phyloP scores from a whole-genome alignment of 2,329 filamentous ascomycete genomes.

The Microascus cirrosus region DNA sequence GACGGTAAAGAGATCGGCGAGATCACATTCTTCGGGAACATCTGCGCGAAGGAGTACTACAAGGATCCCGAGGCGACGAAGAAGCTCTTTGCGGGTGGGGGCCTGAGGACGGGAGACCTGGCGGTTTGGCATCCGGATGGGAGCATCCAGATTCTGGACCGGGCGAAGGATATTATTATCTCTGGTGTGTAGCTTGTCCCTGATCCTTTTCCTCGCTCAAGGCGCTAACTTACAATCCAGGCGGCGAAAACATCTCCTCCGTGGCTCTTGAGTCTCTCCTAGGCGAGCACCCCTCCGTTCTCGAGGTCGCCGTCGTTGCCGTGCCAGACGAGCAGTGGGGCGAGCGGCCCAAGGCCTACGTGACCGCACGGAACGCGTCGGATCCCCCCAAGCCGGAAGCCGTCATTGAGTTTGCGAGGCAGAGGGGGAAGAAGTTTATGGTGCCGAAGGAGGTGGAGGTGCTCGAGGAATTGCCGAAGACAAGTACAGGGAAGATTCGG shows the following conservation, averaged over 20 bases:
- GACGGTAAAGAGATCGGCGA: slow-evolving; percentile 40
- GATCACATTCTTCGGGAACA: slow-evolving; percentile 80
- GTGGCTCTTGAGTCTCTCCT: slow-evolving; percentile 87
- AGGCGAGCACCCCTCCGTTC: slow-evolving; percentile 73
- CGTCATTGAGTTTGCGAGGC: slow-evolving; percentile 79
- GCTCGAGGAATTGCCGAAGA: slow-evolving; percentile 85
- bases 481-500: slow-evolving; percentile 89
- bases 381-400: slow-evolving; percentile 32
- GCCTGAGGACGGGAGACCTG: slow-evolving; percentile 79
- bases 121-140: slow-evolving; percentile 91
- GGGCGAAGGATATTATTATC: slow-evolving; percentile 97
- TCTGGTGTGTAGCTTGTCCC: slow-evolving; percentile 46
- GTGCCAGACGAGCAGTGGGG: slow-evolving; percentile 88
- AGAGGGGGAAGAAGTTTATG: slow-evolving; percentile 58
- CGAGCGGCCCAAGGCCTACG: slow-evolving; percentile 86
- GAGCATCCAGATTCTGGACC: slow-evolving; percentile 81
- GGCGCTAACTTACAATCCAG: slow-evolving; percentile 26
- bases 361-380: slow-evolving; percentile 60
- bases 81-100: slow-evolving; percentile 80
- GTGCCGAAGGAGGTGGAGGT: slow-evolving; percentile 63
- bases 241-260: slow-evolving; percentile 93
- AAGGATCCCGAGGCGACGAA: slow-evolving; percentile 77
- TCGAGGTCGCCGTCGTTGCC: slow-evolving; percentile 86
- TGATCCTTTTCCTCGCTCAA: not conserved
- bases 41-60: slow-evolving; percentile 85